Evolutionary conservation across 768 basidiomycete genomes (phyloP).

Genomic region (Filobasidium wieringae): DNA sequence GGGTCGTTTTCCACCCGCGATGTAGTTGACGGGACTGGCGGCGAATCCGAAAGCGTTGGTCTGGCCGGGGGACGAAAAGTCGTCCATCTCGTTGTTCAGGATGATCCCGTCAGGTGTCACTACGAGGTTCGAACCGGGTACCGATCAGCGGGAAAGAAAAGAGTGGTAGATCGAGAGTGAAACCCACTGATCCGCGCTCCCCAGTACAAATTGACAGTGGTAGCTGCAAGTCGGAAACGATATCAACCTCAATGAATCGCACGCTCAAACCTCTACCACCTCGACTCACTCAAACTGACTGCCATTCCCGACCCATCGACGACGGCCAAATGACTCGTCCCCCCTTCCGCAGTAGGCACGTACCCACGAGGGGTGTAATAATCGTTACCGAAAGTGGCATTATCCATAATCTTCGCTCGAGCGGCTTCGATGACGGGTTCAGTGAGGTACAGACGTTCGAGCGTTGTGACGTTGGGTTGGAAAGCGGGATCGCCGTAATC

Average conservation of each 20-base stretch:
- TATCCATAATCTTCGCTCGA: conserved; percentile 31
- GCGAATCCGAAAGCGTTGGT: conserved; percentile 39
- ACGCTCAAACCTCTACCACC: not conserved
- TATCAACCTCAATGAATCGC: not conserved
- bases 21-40: conserved; percentile 40
- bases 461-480: conserved; percentile 39
- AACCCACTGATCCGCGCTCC: not conserved
- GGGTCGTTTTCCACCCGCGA: conserved; percentile 39
- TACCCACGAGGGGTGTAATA: conserved; percentile 39
- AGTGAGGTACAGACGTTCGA: conserved; percentile 36
- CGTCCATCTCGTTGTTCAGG: conserved; percentile 34
- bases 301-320: conserved; percentile 37
- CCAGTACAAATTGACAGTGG: not conserved
- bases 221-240: not conserved
- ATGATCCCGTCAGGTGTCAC: conserved; percentile 30
- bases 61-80: conserved; percentile 27
- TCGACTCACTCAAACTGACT: conserved; percentile 25
- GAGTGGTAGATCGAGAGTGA: too few relatives aligned
- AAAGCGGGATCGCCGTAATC: conserved; percentile 41
- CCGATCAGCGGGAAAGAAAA: too few relatives aligned
- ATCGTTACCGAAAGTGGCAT: conserved; percentile 22
- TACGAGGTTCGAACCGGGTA: conserved; percentile 1
- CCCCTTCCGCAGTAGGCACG: conserved; percentile 33
- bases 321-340: conserved; percentile 41
- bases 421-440: conserved; percentile 25